These are phyloP conservation scores for Mycena vulgaris DNA, from an alignment of 768 basidiomycete species.

Conservation along the genomic window DNA sequence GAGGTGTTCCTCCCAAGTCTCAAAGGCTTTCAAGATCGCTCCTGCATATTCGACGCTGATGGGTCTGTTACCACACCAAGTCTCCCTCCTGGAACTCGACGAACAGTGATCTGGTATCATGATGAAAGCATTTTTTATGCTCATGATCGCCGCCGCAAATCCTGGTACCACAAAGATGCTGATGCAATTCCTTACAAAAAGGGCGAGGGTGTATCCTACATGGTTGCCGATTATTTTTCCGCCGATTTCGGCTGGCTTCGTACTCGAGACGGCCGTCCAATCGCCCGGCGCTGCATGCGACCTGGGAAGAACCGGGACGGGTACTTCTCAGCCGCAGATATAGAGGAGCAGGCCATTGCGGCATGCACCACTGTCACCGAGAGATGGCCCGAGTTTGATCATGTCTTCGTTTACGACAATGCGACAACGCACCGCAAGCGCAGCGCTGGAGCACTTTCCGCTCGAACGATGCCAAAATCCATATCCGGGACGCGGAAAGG, in stretches of 20 bases:
- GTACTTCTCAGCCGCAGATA: conserved; percentile 42
- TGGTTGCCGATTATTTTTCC: no score
- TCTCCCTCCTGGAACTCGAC: no score
- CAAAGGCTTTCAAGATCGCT: no score
- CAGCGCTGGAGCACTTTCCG: conserved; percentile 40
- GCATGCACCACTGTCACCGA: conserved; percentile 45
- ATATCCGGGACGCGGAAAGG: conserved; percentile 2
- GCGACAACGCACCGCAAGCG: conserved; percentile 36
- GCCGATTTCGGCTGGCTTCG: conserved; percentile 50
- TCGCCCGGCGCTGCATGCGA: conserved; percentile 40
- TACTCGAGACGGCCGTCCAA: conserved; percentile 35
- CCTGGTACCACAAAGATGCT: no score
- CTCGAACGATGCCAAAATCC: conserved; percentile 42
- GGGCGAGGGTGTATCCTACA: no score
- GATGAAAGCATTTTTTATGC: no score
- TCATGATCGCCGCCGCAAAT: no score
- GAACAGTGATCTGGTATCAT: no score
- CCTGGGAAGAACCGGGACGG: conserved; percentile 43
- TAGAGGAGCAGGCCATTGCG: conserved; percentile 25
- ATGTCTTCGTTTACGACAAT: conserved; percentile 25
- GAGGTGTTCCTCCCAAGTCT: no score
- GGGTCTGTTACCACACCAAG: no score
- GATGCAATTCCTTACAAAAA: no score
- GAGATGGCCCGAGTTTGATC: conserved; percentile 39
- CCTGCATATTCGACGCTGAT: no score